Base-by-base conservation (phyloP, 1,284 basidiomycete genomes). In the Malassezia restricta region DNA sequence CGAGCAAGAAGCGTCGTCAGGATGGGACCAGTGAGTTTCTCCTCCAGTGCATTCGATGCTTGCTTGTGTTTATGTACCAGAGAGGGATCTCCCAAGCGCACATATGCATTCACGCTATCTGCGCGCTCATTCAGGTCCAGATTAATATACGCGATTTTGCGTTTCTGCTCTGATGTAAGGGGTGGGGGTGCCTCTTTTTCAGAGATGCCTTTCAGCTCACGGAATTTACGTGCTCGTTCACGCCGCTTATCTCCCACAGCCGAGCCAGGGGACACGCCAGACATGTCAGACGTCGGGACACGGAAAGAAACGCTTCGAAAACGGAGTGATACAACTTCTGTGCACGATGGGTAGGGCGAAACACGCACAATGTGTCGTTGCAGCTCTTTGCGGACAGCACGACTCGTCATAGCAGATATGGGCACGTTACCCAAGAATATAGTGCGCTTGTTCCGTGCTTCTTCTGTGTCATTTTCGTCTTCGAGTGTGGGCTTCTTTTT, bases 361-460 rank as follows among this genome's bases (percentile, higher is more conserved):
- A 62, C 48, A 11, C 62, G 56, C 20, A 73, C 60, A 31, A 76
- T 59, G 61, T 75, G 74, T 6, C 69, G 65, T 20, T 66, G 54
- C 49, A 76, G 67, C 14, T 65, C 62, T 57, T 75, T 75, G 47
- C 67, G 68, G 15, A 68, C 42, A 1, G 73, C 88, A 74, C 82
- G 83, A 64, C 80, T 82, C 50, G 84, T 84, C 14, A 82, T 83
- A 7, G 85, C 80, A 5, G 85, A 82, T 2, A 86, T 77, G 3
- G 83, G 81, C 0, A 96, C 76, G 71, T 96, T 96, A 8, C 92
- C 92, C n/a, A 98, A 75, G 71, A 96, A 98, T 47, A 95, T 77
- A 1, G 91, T 94, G 28, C 91, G 80, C 15, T 80, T 78, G 67
- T 94, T 83, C 45, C 84, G 79, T 54, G 44, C 48, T 43, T 55